Evolutionary conservation across 2,329 filamentous ascomycete species (phyloP), one percentile per base, ranked within the genome.

Genomic region (Talaromyces sp.): DNA sequence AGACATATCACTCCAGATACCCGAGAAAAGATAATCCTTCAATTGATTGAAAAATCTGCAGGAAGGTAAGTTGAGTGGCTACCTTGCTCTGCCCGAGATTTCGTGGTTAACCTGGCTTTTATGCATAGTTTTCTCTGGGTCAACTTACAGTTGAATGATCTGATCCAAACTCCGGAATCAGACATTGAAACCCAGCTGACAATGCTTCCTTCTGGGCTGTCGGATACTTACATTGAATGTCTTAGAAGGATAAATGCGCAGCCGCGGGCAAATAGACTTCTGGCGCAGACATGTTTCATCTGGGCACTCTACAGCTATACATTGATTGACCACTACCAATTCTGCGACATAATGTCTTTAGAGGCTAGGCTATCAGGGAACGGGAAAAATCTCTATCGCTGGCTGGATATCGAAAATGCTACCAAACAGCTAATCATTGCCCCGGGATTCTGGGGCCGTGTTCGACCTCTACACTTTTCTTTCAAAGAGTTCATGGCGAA

Each of bases 91-190:
- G n/a, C 3, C n/a, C 10, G 7, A 21, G 10, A 46, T 8, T 46
- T 46, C 54, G 3, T 50, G 21, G 14, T 29, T 32, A 14, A 27
- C 32, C 31, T 58, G n/a, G 35, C 6, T 31, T 21, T 2, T 58
- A 13, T 49, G n/a, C n/a, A 29, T 17, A 62, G 61, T 27, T 62
- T 62, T 9, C 58, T 62, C 5, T 62, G 61, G 61, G 58, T 61
- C 9, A 19, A 41, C 17, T 54, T 60, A 27, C 61, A 62, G 29
- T 32, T 62, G 7, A 57, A 62, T 13, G 61, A 62, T n/a, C 61
- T 62, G 6, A 7, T 32, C 19, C 35, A 58, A 11, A 50, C 52
- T 4, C 9, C 55, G 10, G 43, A 60, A 27, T 29, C 31, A 11
- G 54, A 58, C n/a, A 21, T 62, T 9, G 53, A 58, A 41, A 10